Evolutionary conservation across 2,329 filamentous ascomycete species (phyloP), one percentile per base, ranked within the genome.

Genomic region (Ascochyta fabae): DNA sequence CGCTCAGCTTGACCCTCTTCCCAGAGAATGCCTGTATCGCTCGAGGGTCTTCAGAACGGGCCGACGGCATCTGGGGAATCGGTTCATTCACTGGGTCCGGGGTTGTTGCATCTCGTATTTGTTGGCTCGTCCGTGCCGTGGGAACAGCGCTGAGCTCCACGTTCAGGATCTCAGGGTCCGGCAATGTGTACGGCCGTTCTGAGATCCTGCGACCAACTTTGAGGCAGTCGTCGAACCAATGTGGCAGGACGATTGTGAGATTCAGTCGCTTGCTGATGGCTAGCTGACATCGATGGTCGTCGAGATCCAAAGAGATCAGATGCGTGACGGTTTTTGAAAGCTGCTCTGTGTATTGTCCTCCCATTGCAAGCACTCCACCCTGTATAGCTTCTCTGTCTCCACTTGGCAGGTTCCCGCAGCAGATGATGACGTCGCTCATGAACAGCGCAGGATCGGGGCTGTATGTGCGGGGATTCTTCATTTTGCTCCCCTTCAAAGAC

Each of bases 191-290:
- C 0, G 95, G 95, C 6, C 81, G 79, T 73, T 99, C 95, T 65
- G 91, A 89, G 65, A 99, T 97, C 56, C 91, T 87, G 75, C 92
- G 93, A 45, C 94, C 93, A 26, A 99, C 85, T 75, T 91, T 95
- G 64, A 99, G 85, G 76, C 95, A 99, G 73, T 97, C 94, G 66
- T 98, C 94, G 71, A 99, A 97, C 91, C 95, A 98, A 72, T 98
- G 95, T 34, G 95, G 95, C 48, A 99, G 81, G 16, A 99, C 91
- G 56, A 97, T 89, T 75, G 92, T 93, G 75, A 86, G 86, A 50
- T 86, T 86, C 49, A 91, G 80, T 2, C 83, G 84, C 74, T 88
- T 96, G 8, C 83, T 79, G 39, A 80, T 62, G 0, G 88, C 89
- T 49, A 85, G 72, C 58, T 83, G 71, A 59, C 88, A 90, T 72